Conservation (phyloP, 1,284 basidiomycete genomes). For the Stereum hirsutum region DNA sequence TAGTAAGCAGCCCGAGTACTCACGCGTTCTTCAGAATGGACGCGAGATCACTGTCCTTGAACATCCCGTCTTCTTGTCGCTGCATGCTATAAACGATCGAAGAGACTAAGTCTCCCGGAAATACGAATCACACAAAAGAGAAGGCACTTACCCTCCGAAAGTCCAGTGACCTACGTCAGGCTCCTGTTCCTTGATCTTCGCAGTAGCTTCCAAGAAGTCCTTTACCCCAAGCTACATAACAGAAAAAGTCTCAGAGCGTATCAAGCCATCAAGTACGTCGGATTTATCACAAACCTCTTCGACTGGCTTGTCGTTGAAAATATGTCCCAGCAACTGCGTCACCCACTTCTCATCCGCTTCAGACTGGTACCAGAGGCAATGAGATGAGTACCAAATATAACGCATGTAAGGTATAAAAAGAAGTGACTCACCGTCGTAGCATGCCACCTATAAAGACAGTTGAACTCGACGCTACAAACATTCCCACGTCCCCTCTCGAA, state of each 20-base stretch:
- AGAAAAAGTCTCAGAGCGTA: too few species aligned
- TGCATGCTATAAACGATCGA: conserved; percentile 32
- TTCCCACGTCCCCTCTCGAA: conserved; percentile 74
- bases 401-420: too few species aligned
- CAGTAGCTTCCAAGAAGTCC: conserved; percentile 51
- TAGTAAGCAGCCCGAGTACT: conserved; percentile 22
- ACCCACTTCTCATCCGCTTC: conserved; percentile 65
- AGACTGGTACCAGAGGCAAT: too few species aligned
- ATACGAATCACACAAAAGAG: neutral
- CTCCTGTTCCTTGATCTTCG: conserved; percentile 27
- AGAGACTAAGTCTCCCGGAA: conserved; percentile 4
- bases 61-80: conserved; percentile 53
- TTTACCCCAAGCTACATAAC: conserved; percentile 36
- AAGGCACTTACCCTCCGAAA: conserved; percentile 42
- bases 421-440: too few species aligned
- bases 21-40: conserved; percentile 59
- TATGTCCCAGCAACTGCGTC: conserved; percentile 29
- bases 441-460: conserved; percentile 79
- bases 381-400: too few species aligned
- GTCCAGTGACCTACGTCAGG: conserved; percentile 57
- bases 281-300: conserved; percentile 24
- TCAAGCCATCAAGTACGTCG: neutral
- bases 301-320: conserved; percentile 45
- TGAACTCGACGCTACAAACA: conserved; percentile 76
- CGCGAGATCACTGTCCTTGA: conserved; percentile 69